Evolutionary conservation across 2,329 filamentous ascomycete species (phyloP).

Genomic region (Penicillium paneum): DNA sequence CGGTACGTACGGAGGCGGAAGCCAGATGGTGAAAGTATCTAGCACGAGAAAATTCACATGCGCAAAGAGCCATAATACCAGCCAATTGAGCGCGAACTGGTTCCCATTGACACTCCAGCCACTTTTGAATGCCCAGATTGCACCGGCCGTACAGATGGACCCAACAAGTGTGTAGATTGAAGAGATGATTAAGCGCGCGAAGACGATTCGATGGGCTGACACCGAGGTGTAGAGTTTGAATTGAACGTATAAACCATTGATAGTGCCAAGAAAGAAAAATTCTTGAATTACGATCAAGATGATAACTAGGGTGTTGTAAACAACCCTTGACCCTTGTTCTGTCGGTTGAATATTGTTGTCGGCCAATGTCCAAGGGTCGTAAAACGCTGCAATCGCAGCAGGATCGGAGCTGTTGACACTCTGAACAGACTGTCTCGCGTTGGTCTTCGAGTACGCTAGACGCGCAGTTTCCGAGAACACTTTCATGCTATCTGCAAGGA

Average conservation of each 20-base stretch:
- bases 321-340: conserved; percentile 40
- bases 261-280: conserved; percentile 48
- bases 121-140: conserved; percentile 46
- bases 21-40: conserved; percentile 45
- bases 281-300: conserved; percentile 48
- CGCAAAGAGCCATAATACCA: conserved; percentile 45
- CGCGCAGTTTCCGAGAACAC: conserved; percentile 34
- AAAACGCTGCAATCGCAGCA: conserved; percentile 34
- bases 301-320: conserved; percentile 48
- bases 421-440: conserved; percentile 32
- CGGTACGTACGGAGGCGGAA: conserved; percentile 42
- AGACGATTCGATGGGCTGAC: conserved; percentile 28
- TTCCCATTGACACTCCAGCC: conserved; percentile 40
- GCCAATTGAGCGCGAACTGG: conserved; percentile 47
- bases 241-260: conserved; percentile 45
- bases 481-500: conserved; percentile 33
- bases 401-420: conserved; percentile 24
- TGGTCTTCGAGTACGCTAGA: conserved; percentile 34
- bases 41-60: conserved; percentile 47
- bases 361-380: conserved; percentile 39
- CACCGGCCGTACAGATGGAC: conserved; percentile 40
- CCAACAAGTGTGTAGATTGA: conserved; percentile 41
- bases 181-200: conserved; percentile 37
- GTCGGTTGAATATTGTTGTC: conserved; percentile 43
- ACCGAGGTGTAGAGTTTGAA: conserved; percentile 40